Evolutionary conservation across 148 eudicot species (phyloP).

Genomic region (Rhododendron vialii): DNA sequence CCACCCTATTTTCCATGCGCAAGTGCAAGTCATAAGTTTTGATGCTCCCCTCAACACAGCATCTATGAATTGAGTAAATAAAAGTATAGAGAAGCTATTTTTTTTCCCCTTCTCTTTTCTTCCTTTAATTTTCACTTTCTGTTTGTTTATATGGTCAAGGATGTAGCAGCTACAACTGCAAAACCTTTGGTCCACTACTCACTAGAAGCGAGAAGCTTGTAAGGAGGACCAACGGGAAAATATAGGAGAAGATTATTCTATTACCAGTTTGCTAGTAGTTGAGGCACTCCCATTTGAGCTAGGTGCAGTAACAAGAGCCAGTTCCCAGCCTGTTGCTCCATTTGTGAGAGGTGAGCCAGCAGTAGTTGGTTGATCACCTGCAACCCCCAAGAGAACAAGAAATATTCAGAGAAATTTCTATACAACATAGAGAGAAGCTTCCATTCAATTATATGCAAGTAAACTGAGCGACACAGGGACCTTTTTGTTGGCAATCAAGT

Average conservation of each 20-base stretch:
- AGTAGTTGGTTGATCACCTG: constrained; percentile 49
- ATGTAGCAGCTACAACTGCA: neutral
- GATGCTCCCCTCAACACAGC: neutral
- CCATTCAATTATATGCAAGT: neutral
- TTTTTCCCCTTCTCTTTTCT: neutral
- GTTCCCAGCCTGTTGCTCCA: constrained; percentile 89
- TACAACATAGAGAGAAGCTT: neutral
- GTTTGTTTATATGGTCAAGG: neutral
- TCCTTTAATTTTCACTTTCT: neutral
- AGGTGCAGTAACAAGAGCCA: constrained; percentile 95
- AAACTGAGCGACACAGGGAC: neutral
- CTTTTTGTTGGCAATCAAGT: neutral
- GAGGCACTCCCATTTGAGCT: constrained; percentile 66
- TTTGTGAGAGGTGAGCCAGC: constrained; percentile 42
- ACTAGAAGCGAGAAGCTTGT: neutral
- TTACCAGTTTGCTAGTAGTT: constrained; percentile 71
- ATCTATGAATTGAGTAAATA: neutral
- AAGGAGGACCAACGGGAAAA: neutral
- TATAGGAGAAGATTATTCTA: neutral
- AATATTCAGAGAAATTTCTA: neutral
- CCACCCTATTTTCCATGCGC: constrained; percentile 48
- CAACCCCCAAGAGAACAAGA: constrained; percentile 9
- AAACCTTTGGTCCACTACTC: neutral
- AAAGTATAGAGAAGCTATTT: neutral
- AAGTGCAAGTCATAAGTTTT: neutral